Evolutionary conservation across 2,329 filamentous ascomycete species (phyloP), one percentile per base, ranked within the genome.

Genomic region (Alternaria solani): DNA sequence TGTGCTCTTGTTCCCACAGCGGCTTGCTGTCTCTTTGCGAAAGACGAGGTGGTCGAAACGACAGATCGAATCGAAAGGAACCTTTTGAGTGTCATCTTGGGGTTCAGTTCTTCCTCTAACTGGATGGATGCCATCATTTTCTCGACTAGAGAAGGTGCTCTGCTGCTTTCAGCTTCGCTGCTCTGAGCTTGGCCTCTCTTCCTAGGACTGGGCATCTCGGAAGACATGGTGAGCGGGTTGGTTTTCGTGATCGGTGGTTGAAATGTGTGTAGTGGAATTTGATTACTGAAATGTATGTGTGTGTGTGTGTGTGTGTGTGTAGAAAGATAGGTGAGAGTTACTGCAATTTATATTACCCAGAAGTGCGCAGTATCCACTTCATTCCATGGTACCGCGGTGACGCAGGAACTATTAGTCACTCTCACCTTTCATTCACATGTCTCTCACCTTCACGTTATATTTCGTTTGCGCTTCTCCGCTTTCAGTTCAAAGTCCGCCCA

Each of bases 11-110:
- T 51, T 32, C 38, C 25, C 25, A 53, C 25, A 14, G 47, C 41
- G 25, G 30, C 46, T 41, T 43, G 39, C 36, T 52, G 46, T 56
- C 41, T 25, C 46, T 34, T 42, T 30, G 49, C 30, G 41, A 32
- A 61, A 11, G 39, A 47, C 6, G 49, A 54, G 26, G 20, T 25
- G 3, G 36, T 41, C 5, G 46, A 46, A 23, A 55, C 36, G 4
- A 34, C 25, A 5, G 20, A 52, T 14, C 26, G 26, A 18, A 57
- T 1, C 3, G 53, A 52, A 4, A 60, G 38, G 12, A 60, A 56
- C 6, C 57, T 25, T 36, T 49, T 60, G 20, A 51, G 25, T 12
- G 52, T 44, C n/a, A 44, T 26, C 41, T 44, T 56, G 36, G 57
- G 44, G 41, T 28, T 42, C 16, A 60, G 28, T 8, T 51, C 26